phyloP scores from a whole-genome alignment of 805 yeast species.

The Kuraishia borneana region DNA sequence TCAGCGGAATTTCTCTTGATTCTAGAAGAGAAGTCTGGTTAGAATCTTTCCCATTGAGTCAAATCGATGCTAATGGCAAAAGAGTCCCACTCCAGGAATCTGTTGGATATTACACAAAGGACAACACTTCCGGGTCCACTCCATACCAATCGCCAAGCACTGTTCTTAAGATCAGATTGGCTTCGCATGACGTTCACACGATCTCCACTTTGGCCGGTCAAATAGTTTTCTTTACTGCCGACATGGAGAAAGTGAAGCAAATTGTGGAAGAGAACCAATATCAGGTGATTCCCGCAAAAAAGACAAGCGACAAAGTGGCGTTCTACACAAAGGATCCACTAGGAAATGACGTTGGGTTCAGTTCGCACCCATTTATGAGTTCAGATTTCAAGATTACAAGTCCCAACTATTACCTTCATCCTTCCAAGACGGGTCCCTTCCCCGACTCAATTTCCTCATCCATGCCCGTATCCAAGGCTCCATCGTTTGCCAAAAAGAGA shows the following conservation, averaged over 20 bases:
- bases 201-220: constrained; percentile 22
- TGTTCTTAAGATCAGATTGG: constrained; percentile 33
- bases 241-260: constrained; percentile 15
- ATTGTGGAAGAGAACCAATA: constrained; percentile 10
- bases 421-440: constrained; percentile 2
- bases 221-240: constrained; percentile 28
- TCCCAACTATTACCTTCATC: constrained; percentile 20
- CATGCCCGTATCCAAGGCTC: not conserved
- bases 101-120: constrained; percentile 2
- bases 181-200: constrained; percentile 22
- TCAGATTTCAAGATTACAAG: constrained; percentile 16
- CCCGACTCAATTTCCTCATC: not conserved
- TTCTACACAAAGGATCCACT: constrained; percentile 50
- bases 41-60: constrained; percentile 45
- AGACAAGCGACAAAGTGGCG: constrained; percentile 7
- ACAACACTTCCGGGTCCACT: constrained; percentile 5
- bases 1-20: constrained; percentile 50
- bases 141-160: constrained; percentile 31
- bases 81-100: constrained; percentile 23
- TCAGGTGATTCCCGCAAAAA: constrained; percentile 7
- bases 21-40: constrained; percentile 66
- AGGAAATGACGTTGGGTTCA: constrained; percentile 48
- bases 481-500: constrained; percentile 10
- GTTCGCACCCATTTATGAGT: constrained; percentile 30
- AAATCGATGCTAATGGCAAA: constrained; percentile 8